phyloP scores from a whole-genome alignment of 345 rosid species.

The Sisymbrium irio region DNA sequence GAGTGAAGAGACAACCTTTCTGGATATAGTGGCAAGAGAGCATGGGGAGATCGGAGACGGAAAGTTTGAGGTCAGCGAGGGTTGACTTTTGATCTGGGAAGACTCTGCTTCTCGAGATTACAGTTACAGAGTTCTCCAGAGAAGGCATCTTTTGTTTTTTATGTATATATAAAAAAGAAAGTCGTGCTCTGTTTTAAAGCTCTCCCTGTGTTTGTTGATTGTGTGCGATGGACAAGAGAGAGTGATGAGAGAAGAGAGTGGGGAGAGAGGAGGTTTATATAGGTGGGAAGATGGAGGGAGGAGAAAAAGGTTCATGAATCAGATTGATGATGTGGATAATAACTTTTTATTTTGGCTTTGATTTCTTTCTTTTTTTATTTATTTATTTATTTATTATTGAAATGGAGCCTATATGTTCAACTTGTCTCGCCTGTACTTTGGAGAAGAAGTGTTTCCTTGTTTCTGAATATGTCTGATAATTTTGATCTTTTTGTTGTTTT shows the following conservation, averaged over 20 bases:
- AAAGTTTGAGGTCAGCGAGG: conserved; percentile 65
- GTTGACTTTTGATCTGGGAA: conserved; percentile 55
- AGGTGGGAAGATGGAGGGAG: conserved; percentile 30
- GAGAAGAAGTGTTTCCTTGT: conserved; percentile 17
- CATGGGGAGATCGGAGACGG: conserved; percentile 97
- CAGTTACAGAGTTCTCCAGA: conserved; percentile 30
- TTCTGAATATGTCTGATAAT: background rate
- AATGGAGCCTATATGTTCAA: background rate
- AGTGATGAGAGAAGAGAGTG: conserved; percentile 15
- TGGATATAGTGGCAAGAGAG: conserved; percentile 94
- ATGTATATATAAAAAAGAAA: too few relatives aligned
- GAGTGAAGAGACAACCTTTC: conserved; percentile 72
- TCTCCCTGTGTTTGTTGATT: background rate
- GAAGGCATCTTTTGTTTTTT: conserved; percentile 44
- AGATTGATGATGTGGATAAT: conserved; percentile 27
- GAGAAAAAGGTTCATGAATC: conserved; percentile 53
- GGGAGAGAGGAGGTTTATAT: conserved; percentile 29
- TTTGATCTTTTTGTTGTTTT: background rate
- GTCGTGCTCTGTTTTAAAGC: background rate
- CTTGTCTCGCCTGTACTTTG: conserved; percentile 11
- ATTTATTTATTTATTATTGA: background rate
- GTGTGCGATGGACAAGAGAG: conserved; percentile 8
- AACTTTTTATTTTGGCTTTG: conserved; percentile 3
- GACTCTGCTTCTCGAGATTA: conserved; percentile 53
- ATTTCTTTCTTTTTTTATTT: background rate